Percentiles rank a stretch among this genome's conserved stretches.
These are phyloP conservation scores for Lachnellula arida DNA, from an alignment of 2,329 filamentous ascomycete genomes.

Conservation along the genomic window DNA sequence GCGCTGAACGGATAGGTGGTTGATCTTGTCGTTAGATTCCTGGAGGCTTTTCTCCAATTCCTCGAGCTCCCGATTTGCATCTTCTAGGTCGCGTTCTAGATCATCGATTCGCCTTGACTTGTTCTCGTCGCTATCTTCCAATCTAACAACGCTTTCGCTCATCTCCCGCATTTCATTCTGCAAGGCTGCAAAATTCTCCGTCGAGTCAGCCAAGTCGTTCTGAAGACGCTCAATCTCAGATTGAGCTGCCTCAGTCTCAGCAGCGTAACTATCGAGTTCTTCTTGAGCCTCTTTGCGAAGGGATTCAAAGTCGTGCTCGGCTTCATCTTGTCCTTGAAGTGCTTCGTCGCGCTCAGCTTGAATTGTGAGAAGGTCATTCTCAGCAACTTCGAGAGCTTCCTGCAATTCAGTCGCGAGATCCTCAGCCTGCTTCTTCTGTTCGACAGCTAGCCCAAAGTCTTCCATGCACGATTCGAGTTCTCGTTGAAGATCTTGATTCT, in stretches of 20 bases:
- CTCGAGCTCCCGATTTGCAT: slow-evolving; percentile 83
- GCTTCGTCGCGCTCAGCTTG: slow-evolving; percentile 85
- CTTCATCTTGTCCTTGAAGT: slow-evolving; percentile 56
- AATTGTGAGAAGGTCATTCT: slow-evolving; percentile 73
- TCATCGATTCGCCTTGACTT: slow-evolving; percentile 75
- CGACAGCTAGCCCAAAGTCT: slow-evolving; percentile 71
- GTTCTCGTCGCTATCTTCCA: slow-evolving; percentile 84
- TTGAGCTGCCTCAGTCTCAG: slow-evolving; percentile 67
- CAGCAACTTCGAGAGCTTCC: slow-evolving; percentile 72
- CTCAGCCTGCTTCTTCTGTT: slow-evolving; percentile 57
- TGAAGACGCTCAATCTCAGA: slow-evolving; percentile 67
- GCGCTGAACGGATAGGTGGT: slow-evolving; percentile 82
- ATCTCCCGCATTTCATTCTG: slow-evolving; percentile 92
- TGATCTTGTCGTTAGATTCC: slow-evolving; percentile 82
- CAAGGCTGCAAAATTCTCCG: slow-evolving; percentile 85
- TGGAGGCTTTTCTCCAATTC: slow-evolving; percentile 77
- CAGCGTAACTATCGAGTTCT: slow-evolving; percentile 62
- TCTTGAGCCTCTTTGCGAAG: slow-evolving; percentile 60
- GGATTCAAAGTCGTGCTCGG: slow-evolving; percentile 56
- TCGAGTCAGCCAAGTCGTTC: slow-evolving; percentile 67
- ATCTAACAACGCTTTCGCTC: slow-evolving; percentile 76
- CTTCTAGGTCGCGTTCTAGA: slow-evolving; percentile 75
- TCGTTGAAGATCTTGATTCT: slow-evolving; percentile 82
- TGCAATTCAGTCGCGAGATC: slow-evolving; percentile 60
- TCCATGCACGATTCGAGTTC: slow-evolving; percentile 75